phyloP scores from a whole-genome alignment of 192 early-diverging fungal species.

The Gonapodya sp. region DNA sequence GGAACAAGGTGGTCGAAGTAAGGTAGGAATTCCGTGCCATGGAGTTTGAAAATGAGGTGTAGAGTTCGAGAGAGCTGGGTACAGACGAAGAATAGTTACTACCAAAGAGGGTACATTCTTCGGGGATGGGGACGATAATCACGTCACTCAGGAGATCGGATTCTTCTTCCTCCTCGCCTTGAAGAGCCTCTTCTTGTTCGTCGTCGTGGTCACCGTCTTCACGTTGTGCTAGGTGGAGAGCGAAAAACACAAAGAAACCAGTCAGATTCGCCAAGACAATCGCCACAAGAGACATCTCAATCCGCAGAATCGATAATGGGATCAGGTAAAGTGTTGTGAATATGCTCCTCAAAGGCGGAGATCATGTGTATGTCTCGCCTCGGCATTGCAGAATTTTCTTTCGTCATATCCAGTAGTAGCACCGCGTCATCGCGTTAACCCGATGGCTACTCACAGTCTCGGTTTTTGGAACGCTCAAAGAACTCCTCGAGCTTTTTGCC shows the following conservation, averaged over 20 bases:
- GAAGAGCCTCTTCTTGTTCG: conserved; percentile 83
- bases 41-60: conserved; percentile 68
- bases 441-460: conserved; percentile 36
- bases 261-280: not conserved
- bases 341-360: not conserved
- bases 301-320: conserved; percentile 21
- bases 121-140: too few relatives aligned
- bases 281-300: conserved; percentile 19
- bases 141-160: conserved; percentile 71
- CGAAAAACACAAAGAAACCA: conserved; percentile 18
- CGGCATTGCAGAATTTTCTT: conserved; percentile 21
- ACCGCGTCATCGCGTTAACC: not conserved
- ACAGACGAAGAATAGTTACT: not conserved
- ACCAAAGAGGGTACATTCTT: not conserved
- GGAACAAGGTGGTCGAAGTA: conserved; percentile 75
- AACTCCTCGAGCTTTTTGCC: conserved; percentile 67
- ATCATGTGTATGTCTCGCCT: not conserved
- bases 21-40: conserved; percentile 62
- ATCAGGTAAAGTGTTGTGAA: conserved; percentile 13
- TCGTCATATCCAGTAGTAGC: not conserved
- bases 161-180: conserved; percentile 71
- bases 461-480: conserved; percentile 60
- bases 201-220: conserved; percentile 75
- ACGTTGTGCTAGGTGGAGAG: conserved; percentile 37
- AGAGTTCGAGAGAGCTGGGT: conserved; percentile 60